phyloP scores from a whole-genome alignment of 768 basidiomycete genomes.

The Tulasnella sp. region DNA sequence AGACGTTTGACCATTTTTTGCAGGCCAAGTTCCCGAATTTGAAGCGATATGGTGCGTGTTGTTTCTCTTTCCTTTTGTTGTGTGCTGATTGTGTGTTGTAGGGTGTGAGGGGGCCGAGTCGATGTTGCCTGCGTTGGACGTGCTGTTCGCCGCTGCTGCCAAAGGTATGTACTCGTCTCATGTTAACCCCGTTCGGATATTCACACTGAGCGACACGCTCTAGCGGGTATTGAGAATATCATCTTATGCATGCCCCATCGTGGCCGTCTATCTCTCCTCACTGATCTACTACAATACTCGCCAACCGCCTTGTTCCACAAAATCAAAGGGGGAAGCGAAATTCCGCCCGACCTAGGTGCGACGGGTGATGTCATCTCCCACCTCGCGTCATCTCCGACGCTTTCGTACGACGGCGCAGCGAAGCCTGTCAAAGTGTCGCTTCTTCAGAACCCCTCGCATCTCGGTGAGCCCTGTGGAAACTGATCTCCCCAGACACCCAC shows the following conservation, averaged over 20 bases:
- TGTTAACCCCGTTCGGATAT: background rate
- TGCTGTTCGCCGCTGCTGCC: constrained; percentile 56
- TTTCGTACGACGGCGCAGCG: constrained; percentile 42
- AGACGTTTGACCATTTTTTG: constrained; percentile 73
- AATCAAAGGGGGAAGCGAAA: constrained; percentile 66
- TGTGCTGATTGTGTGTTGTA: constrained; percentile 50
- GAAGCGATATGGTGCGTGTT: constrained; percentile 33
- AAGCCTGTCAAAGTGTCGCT: constrained; percentile 57
- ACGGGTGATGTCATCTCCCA: constrained; percentile 85
- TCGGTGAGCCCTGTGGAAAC: constrained; percentile 35
- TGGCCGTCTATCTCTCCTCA: constrained; percentile 69
- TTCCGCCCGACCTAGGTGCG: constrained; percentile 50
- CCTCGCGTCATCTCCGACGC: constrained; percentile 54
- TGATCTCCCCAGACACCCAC: background rate
- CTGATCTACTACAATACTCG: constrained; percentile 56
- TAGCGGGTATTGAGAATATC: constrained; percentile 56
- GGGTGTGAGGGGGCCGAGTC: constrained; percentile 89
- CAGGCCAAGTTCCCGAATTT: constrained; percentile 67
- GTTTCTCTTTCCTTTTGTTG: background rate
- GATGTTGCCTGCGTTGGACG: constrained; percentile 79
- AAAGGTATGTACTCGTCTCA: constrained; percentile 31
- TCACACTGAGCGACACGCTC: background rate
- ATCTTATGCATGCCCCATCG: constrained; percentile 62
- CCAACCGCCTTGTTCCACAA: constrained; percentile 71
- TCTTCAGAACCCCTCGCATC: constrained; percentile 68